Conservation (phyloP, 208 protist species). For the Angomonas desouzai region DNA sequence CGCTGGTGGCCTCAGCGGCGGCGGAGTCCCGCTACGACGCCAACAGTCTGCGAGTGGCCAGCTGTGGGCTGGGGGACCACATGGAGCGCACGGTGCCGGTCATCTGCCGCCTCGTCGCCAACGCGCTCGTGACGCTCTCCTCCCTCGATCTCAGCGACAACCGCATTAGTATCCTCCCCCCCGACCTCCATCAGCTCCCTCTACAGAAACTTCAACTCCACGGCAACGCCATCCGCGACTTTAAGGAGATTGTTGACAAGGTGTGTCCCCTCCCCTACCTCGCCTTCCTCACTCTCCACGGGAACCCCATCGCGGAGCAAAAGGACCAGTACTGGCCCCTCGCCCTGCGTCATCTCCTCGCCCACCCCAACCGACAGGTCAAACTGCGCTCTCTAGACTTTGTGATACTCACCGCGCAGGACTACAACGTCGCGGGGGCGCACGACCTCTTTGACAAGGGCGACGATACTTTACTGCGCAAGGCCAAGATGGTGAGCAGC, state of each 20-base stretch:
- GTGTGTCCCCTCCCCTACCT: slow-evolving; percentile 68
- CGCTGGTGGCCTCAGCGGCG: slow-evolving; percentile 5
- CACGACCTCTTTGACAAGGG: slow-evolving; percentile 64
- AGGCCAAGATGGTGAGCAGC: slow-evolving; percentile 25
- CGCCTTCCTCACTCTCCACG: slow-evolving; percentile 62
- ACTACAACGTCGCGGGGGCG: slow-evolving; percentile 65
- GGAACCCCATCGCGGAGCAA: slow-evolving; percentile 76
- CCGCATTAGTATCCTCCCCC: slow-evolving; percentile 32
- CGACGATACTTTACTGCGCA: slow-evolving; percentile 34
- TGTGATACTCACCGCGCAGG: slow-evolving; percentile 71
- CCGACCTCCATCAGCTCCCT: slow-evolving; percentile 64
- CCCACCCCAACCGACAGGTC: slow-evolving; percentile 40
- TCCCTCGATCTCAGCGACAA: slow-evolving; percentile 83
- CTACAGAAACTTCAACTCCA: slow-evolving; percentile 71
- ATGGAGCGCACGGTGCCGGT: slow-evolving; percentile 61
- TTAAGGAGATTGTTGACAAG: slow-evolving; percentile 51
- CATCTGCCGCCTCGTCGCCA: slow-evolving; percentile 64
- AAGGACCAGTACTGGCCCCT: slow-evolving; percentile 58
- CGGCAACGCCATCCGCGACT: slow-evolving; percentile 72
- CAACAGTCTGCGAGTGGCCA: slow-evolving; percentile 58
- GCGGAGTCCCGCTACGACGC: slow-evolving; percentile 41
- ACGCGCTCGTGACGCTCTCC: slow-evolving; percentile 64
- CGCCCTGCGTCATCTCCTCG: slow-evolving; percentile 45
- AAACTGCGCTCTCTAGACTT: slow-evolving; percentile 72
- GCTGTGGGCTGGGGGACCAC: slow-evolving; percentile 44